A percentile compares a stretch with the other conserved stretches of the same genome.
phyloP scores from a whole-genome alignment of 345 rosid genomes.

The Linum trigynum region DNA sequence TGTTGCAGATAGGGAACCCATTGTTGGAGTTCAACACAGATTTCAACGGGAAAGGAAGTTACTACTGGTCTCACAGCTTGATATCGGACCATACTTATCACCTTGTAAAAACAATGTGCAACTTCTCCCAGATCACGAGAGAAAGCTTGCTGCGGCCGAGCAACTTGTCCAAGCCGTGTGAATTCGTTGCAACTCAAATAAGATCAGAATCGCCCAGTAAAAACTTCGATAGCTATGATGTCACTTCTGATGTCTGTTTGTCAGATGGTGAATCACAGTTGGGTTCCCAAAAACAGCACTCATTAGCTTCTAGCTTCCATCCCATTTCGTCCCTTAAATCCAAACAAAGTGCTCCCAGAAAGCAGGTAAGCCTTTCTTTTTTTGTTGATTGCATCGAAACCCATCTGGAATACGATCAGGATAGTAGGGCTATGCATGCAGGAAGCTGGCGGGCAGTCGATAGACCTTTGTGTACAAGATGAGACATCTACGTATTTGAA shows the following conservation, averaged over 20 bases:
- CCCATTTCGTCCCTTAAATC: not conserved
- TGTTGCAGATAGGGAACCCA: not conserved
- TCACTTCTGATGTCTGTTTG: slow-evolving; percentile 12
- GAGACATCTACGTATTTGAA: too few relatives aligned
- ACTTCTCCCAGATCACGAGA: slow-evolving; percentile 9
- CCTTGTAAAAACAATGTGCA: slow-evolving; percentile 7
- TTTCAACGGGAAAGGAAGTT: too few relatives aligned
- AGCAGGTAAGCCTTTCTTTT: slow-evolving; percentile 2
- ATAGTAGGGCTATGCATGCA: too few relatives aligned
- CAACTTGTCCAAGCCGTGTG: slow-evolving; percentile 3
- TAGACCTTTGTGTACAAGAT: too few relatives aligned
- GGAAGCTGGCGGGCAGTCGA: too few relatives aligned
- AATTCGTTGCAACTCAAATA: not conserved
- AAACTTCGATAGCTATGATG: slow-evolving; percentile 5
- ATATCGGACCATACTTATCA: not conserved
- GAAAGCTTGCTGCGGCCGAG: not conserved
- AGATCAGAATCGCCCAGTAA: not conserved
- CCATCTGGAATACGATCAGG: too few relatives aligned
- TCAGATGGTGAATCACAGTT: not conserved
- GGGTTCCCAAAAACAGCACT: not conserved
- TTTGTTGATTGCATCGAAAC: not conserved
- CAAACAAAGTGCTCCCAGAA: not conserved
- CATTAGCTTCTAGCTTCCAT: not conserved
- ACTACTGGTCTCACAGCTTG: too few relatives aligned
- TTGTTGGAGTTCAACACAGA: too few relatives aligned